A percentile compares a stretch with the other conserved stretches of the same genome.
phyloP scores from a whole-genome alignment of 2,329 filamentous ascomycete genomes.

The Colletotrichum sp. region DNA sequence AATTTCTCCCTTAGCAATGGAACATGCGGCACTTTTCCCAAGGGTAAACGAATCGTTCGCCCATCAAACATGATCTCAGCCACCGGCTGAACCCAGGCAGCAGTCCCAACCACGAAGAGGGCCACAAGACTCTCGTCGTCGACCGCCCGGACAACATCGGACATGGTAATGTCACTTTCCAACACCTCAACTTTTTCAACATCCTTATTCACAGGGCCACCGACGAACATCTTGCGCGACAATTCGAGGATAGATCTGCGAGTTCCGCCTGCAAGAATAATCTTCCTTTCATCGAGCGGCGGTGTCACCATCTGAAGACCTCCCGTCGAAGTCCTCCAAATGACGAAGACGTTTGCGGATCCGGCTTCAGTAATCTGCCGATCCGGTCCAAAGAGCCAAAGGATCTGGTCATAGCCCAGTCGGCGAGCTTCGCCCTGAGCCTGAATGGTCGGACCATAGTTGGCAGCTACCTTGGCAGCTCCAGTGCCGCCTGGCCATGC shows the following conservation, averaged over 20 bases:
- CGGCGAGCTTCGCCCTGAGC: conserved; percentile 3
- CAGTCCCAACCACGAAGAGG: conserved; percentile 86
- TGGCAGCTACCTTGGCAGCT: conserved; percentile 17
- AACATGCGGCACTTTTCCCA: conserved; percentile 43
- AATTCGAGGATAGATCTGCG: neutral
- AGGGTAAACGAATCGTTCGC: conserved; percentile 57
- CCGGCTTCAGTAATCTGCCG: conserved; percentile 5
- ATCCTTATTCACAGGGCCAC: conserved; percentile 36
- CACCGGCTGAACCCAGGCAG: conserved; percentile 57
- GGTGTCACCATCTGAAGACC: neutral
- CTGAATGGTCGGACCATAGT: conserved; percentile 22
- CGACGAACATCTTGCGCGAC: neutral
- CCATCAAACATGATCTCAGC: conserved; percentile 69
- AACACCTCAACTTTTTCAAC: conserved; percentile 69
- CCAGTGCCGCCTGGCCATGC: conserved; percentile 14
- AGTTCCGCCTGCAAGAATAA: neutral
- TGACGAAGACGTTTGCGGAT: conserved; percentile 3
- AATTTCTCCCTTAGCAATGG: neutral
- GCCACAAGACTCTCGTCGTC: conserved; percentile 80
- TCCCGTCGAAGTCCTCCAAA: neutral
- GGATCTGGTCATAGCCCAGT: conserved; percentile 16
- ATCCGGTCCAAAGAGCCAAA: conserved; percentile 16
- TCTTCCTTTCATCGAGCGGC: neutral
- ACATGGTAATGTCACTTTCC: conserved; percentile 83
- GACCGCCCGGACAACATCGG: conserved; percentile 74